Base-by-base conservation (phyloP, 441 rosid genomes). In the Erysimum pusillum region DNA sequence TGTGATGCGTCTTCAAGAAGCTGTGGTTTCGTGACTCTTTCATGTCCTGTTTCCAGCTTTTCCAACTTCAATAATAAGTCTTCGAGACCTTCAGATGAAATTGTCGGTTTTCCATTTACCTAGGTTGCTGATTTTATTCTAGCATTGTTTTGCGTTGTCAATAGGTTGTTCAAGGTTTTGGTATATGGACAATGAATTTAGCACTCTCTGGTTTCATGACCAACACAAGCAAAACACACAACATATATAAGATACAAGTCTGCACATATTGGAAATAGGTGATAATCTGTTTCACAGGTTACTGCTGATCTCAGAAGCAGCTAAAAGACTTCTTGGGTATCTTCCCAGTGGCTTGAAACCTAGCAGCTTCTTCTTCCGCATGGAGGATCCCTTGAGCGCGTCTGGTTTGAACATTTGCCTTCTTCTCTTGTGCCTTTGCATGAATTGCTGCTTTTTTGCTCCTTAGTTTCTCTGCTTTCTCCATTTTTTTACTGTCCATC, bases 331-430 rank as follows among this genome's bases (percentile, higher is more conserved):
- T 90, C 74, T 89, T 90, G 2, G 98, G 99, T 66, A 81, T 49
- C 7, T 81, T 63, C 15, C 94, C 93, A 0, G 89, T 87, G 11
- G 97, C 94, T 9, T 87, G 93, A 80, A 83, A 78, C 79, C 84
- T 90, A 14, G 91, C 96, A 67, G 96, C 94, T 73, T 57, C 81
- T 73, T 95, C 98, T 80, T 90, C 97, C 0, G 94, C 94, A 70
- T 88, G 83, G 1, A 95, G 89, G 8, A 87, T 2, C 80, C 90
- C 87, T 84, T 90, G 92, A 42, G 88, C 90, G 3, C 88, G 90
- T 71, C 63, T 79, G 54, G 97, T 92, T 76, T 91, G 97, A 53
- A 91, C 89, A 62, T 75, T 70, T 32, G 96, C 99, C 79, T 81
- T 86, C 80, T 88, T 87, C 53, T 91, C 92, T 83, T 87, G 96